Evolutionary conservation across 768 basidiomycete genomes (phyloP).

Genomic region (Rhodotorula kratochvilovae): DNA sequence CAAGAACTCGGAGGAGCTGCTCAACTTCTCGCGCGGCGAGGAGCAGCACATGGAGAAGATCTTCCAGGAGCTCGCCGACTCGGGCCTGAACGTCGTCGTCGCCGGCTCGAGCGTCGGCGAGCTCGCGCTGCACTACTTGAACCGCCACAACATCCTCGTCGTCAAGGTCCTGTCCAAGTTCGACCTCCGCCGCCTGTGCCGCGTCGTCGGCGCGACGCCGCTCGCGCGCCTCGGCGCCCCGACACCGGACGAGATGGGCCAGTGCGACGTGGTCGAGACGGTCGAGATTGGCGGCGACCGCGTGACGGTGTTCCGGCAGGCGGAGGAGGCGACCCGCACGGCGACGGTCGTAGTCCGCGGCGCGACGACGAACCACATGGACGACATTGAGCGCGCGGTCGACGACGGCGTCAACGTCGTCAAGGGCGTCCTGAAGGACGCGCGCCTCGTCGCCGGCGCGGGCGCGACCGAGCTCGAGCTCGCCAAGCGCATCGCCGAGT

Average conservation of each 20-base stretch:
- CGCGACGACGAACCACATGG: constrained; percentile 86
- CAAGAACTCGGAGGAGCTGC: constrained; percentile 90
- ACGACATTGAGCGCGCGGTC: constrained; percentile 91
- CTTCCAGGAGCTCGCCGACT: constrained; percentile 92
- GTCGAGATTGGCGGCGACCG: constrained; percentile 95
- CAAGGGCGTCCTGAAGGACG: constrained; percentile 84
- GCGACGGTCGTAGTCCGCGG: constrained; percentile 93
- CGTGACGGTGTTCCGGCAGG: constrained; percentile 92
- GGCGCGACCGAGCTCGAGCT: constrained; percentile 92
- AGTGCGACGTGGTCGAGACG: constrained; percentile 88
- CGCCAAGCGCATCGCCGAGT: constrained; percentile 73
- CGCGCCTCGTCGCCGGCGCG: constrained; percentile 83
- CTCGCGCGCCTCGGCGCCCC: constrained; percentile 93
- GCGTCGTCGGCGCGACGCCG: constrained; percentile 92
- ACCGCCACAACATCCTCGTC: constrained; percentile 86
- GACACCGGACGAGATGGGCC: constrained; percentile 91
- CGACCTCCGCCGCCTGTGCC: constrained; percentile 85
- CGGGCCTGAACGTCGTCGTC: constrained; percentile 88
- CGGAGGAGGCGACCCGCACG: constrained; percentile 72
- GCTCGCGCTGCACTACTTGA: constrained; percentile 92
- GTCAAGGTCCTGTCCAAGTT: constrained; percentile 98
- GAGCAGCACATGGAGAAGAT: constrained; percentile 98
- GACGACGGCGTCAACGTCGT: constrained; percentile 97
- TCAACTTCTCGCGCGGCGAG: constrained; percentile 93
- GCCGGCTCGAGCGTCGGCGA: constrained; percentile 91